Evolutionary conservation across 768 basidiomycete genomes (phyloP).

Genomic region (Russula dissimulans): DNA sequence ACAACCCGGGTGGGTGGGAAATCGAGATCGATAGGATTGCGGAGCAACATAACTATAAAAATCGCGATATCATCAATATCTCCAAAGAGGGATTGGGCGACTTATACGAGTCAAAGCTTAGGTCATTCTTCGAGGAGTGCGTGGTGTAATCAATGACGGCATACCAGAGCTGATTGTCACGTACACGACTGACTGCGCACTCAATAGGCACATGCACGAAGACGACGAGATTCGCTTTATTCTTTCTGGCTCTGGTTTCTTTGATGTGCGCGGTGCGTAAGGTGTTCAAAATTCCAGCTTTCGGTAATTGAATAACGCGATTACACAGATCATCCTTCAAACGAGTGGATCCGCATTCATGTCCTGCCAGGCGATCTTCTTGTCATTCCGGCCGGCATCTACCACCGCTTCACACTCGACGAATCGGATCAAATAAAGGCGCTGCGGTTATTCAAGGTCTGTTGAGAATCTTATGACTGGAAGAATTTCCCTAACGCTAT

Average conservation of each 20-base stretch:
- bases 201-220: constrained; percentile 80
- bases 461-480: not conserved
- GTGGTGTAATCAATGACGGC: not conserved
- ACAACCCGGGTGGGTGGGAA: constrained; percentile 38
- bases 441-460: constrained; percentile 76
- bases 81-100: constrained; percentile 76
- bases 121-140: constrained; percentile 77
- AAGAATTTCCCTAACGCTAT: not conserved
- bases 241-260: constrained; percentile 80
- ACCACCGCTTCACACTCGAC: constrained; percentile 92
- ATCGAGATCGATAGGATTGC: constrained; percentile 53
- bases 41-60: constrained; percentile 66
- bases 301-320: not conserved
- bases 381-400: constrained; percentile 84
- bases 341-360: constrained; percentile 76
- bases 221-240: constrained; percentile 94
- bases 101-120: constrained; percentile 72
- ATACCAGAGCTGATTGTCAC: not conserved
- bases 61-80: constrained; percentile 71
- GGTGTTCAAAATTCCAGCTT: not conserved
- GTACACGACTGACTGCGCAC: not conserved
- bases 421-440: constrained; percentile 62
- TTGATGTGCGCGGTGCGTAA: constrained; percentile 74
- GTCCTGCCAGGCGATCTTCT: constrained; percentile 74
- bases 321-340: constrained; percentile 48